Conservation (phyloP, 495 filamentous ascomycete species). For the Neurospora tetraspora region DNA sequence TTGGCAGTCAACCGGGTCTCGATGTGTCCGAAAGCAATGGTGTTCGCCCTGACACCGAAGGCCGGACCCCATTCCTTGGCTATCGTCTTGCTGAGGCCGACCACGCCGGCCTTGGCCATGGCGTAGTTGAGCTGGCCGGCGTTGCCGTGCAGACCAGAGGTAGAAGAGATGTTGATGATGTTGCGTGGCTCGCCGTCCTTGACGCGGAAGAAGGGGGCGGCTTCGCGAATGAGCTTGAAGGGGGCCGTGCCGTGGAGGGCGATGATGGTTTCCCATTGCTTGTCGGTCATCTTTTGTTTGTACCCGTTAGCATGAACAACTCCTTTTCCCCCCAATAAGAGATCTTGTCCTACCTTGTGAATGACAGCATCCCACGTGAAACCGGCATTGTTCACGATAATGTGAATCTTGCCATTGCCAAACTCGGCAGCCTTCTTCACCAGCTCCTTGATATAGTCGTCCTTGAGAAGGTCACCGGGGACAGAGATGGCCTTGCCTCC, state of each 20-base stretch:
- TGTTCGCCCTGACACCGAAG: constrained; percentile 77
- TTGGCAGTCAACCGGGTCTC: constrained; percentile 65
- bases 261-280: constrained; percentile 82
- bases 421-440: constrained; percentile 69
- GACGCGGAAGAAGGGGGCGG: constrained; percentile 77
- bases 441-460: constrained; percentile 53
- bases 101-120: constrained; percentile 70
- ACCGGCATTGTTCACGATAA: constrained; percentile 82
- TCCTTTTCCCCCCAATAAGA: neutral
- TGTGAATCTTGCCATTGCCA: constrained; percentile 76
- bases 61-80: constrained; percentile 86
- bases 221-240: constrained; percentile 69
- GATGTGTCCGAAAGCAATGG: constrained; percentile 73
- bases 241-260: constrained; percentile 72
- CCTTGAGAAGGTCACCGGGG: constrained; percentile 61
- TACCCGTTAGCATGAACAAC: neutral
- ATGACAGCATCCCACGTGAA: constrained; percentile 87
- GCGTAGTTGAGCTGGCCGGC: constrained; percentile 80
- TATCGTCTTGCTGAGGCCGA: constrained; percentile 73
- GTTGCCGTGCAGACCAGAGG: constrained; percentile 73
- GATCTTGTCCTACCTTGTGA: constrained; percentile 51
- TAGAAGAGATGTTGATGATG: constrained; percentile 74
- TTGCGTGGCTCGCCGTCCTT: constrained; percentile 68
- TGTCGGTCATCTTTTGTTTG: constrained; percentile 64
- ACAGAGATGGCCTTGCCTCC: constrained; percentile 59